These are phyloP conservation scores for Colletotrichum costaricense DNA, from an alignment of 2,329 filamentous ascomycete genomes.

Conservation along the genomic window DNA sequence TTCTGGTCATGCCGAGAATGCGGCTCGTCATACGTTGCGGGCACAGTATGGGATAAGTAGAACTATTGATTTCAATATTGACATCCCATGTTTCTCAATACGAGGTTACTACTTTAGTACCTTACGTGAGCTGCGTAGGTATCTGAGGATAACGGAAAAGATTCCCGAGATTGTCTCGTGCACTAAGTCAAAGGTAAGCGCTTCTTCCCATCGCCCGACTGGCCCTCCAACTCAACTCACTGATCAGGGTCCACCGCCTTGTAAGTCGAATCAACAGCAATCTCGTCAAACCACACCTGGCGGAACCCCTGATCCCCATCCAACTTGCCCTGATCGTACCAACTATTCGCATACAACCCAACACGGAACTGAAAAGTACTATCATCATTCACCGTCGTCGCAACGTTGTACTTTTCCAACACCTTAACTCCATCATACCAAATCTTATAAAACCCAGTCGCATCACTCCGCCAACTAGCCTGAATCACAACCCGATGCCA, in stretches of 20 bases:
- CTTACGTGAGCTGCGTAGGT: too few species aligned
- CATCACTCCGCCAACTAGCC: conserved; percentile 56
- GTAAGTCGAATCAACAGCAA: conserved; percentile 53
- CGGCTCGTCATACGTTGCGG: too few species aligned
- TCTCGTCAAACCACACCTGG: conserved; percentile 63
- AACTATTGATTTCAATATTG: too few species aligned
- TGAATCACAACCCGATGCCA: conserved; percentile 62
- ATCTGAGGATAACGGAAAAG: too few species aligned
- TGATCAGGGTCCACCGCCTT: background rate
- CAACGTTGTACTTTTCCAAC: conserved; percentile 49
- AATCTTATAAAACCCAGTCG: conserved; percentile 56
- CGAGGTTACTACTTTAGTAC: too few species aligned
- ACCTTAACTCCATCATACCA: conserved; percentile 60
- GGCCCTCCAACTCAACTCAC: too few species aligned
- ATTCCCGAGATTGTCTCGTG: too few species aligned
- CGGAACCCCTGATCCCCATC: conserved; percentile 54
- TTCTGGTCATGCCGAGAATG: too few species aligned
- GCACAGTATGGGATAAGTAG: too few species aligned
- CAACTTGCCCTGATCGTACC: conserved; percentile 55
- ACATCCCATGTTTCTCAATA: too few species aligned
- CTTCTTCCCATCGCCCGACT: too few species aligned
- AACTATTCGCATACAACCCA: conserved; percentile 62
- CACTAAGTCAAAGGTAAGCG: too few species aligned
- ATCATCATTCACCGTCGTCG: conserved; percentile 58
- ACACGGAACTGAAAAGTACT: conserved; percentile 57